These are phyloP conservation scores for Aquilaria agallochum DNA, from an alignment of 441 rosid genomes.

Conservation along the genomic window DNA sequence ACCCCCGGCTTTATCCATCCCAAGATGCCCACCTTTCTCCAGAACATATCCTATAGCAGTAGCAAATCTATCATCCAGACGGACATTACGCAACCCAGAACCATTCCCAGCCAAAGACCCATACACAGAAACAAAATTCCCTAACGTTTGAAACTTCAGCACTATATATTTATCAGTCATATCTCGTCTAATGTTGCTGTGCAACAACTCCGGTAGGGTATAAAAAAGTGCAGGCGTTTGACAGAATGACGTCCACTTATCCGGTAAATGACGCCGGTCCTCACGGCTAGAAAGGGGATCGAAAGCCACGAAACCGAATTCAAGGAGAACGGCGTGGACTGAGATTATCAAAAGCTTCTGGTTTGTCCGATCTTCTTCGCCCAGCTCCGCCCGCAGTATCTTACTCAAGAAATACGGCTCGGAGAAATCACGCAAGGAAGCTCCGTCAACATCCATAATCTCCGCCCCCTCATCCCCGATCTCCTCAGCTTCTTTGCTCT, in stretches of 20 bases:
- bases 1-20: constrained; percentile 13
- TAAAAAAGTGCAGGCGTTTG: constrained; percentile 43
- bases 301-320: constrained; percentile 61
- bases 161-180: constrained; percentile 26
- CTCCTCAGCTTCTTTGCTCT: constrained; percentile 4
- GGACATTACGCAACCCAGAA: constrained; percentile 23
- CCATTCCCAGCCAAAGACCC: constrained; percentile 33
- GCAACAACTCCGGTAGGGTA: constrained; percentile 45
- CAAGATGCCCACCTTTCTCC: constrained; percentile 20
- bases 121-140: constrained; percentile 45
- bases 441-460: constrained; percentile 22
- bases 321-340: constrained; percentile 64
- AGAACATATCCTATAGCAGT: constrained; percentile 34
- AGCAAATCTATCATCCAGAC: constrained; percentile 44
- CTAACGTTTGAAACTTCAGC: constrained; percentile 50
- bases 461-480: constrained; percentile 2
- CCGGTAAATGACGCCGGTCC: constrained; percentile 40
- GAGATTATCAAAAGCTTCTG: constrained; percentile 48
- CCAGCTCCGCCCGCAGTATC: constrained; percentile 45
- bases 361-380: constrained; percentile 27
- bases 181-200: constrained; percentile 9
- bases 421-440: constrained; percentile 18
- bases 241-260: constrained; percentile 28
- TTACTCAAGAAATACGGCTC: constrained; percentile 63
- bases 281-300: constrained; percentile 28